Conservation (phyloP, 768 basidiomycete genomes). For the Boletellus ananiceps region DNA sequence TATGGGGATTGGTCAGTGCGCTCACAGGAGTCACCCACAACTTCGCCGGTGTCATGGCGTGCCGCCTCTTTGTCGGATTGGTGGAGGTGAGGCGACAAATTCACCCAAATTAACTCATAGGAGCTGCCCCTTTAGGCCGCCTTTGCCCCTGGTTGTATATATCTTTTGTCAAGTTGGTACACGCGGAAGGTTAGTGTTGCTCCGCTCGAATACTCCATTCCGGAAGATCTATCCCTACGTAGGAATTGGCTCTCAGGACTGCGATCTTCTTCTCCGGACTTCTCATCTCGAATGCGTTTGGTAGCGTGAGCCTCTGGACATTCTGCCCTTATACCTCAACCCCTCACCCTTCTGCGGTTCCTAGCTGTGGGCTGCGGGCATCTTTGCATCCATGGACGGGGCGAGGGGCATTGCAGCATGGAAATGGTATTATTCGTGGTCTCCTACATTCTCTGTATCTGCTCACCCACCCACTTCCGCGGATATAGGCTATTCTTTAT, state of each 20-base stretch:
- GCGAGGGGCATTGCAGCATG: constrained; percentile 62
- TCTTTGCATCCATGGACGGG: constrained; percentile 66
- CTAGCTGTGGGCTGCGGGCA: constrained; percentile 68
- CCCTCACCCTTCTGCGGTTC: background rate
- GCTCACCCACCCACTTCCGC: background rate
- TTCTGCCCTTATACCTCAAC: background rate
- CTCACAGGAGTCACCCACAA: too few relatives aligned
- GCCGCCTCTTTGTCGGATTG: too few relatives aligned
- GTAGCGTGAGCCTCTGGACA: constrained; percentile 40
- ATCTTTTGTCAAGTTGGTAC: constrained; percentile 29
- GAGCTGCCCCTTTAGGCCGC: constrained; percentile 37
- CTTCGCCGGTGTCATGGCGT: too few relatives aligned
- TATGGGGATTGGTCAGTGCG: too few relatives aligned
- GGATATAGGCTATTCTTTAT: constrained; percentile 62
- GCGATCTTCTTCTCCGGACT: constrained; percentile 57
- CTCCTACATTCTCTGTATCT: background rate
- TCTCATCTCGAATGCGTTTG: constrained; percentile 63
- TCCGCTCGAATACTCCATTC: background rate
- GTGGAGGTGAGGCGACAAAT: too few relatives aligned
- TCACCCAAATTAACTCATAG: too few relatives aligned
- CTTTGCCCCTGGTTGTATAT: constrained; percentile 58
- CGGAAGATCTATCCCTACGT: background rate
- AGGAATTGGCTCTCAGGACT: constrained; percentile 63
- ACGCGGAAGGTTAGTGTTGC: constrained; percentile 15
- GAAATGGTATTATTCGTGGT: constrained; percentile 47